Base-by-base conservation (phyloP, 805 yeast species). In the Yamadazyma insecticola region DNA sequence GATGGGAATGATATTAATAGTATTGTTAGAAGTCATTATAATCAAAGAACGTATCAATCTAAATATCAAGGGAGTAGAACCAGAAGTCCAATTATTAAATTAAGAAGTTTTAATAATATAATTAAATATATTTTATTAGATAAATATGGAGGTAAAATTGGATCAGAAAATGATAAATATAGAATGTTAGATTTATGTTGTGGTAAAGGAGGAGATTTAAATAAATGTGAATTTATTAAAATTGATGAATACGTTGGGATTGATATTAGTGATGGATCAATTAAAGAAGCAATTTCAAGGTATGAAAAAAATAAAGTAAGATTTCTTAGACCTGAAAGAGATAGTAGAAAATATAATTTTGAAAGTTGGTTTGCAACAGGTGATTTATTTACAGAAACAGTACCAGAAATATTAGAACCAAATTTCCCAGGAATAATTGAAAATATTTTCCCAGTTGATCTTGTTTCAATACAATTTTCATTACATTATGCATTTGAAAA, bases 171-270 rank as follows among this genome's bases (percentile, higher is more conserved):
- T 2, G 35, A 31, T 4, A 60, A 63, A 4, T 50, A 27, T 61
- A 74, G 39, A 70, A 72, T 82, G 1, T 61, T 92, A 13, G 99
- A 92, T 50, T 57, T 90, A 34, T 96, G 96, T 11, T 89, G 97
- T 58, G 99, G 99, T 10, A 94, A 92, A 55, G 99, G 99, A 31
- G 99, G 99, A 16, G 99, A 92, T 60, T 62, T 92, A 48, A 76
- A 82, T 45, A 92, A 92, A 54, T 90, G 95, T 78, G 83, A 80
- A 30, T 76, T 76, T 44, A 81, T 86, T 1, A 64, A 74, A 13
- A 73, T 86, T 2, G 70, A 75, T 14, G 89, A 88, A 28, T 85
- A 83, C 43, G 77, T 89, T 33, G 98, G 98, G 2, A 70, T 92
- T 17, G 99, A 92, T 57, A 80, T 92, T 26, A 88, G 96, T 13